A percentile compares a stretch with the other conserved stretches of the same genome.
phyloP scores from a whole-genome alignment of 2,329 filamentous ascomycete species.

The Pseudocercospora cruenta region DNA sequence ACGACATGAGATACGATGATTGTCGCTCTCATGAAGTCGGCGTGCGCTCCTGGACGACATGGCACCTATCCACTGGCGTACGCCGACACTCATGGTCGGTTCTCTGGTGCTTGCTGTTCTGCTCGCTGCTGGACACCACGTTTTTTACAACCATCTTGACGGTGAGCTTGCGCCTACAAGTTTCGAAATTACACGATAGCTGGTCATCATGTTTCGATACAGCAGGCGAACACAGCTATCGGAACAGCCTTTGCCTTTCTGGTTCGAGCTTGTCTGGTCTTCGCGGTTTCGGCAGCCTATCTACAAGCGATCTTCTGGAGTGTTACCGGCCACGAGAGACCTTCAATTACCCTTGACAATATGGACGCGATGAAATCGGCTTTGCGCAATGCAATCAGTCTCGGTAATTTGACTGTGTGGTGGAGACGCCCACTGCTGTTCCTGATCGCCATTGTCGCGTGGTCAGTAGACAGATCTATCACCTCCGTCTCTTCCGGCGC shows the following conservation, averaged over 20 bases:
- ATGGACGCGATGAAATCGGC: not conserved
- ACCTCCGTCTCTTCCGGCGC: too few relatives aligned
- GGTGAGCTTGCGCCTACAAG: not conserved
- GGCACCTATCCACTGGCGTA: constrained; percentile 1
- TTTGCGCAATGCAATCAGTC: not conserved
- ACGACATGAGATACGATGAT: too few relatives aligned
- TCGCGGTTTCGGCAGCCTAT: too few relatives aligned
- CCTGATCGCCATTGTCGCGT: not conserved
- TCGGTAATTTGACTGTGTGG: not conserved
- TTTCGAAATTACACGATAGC: constrained; percentile 1
- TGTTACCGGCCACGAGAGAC: not conserved
- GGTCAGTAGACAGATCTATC: too few relatives aligned
- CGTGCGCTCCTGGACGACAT: too few relatives aligned
- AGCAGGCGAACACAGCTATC: constrained; percentile 11
- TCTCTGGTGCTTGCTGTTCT: not conserved
- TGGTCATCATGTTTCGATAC: not conserved
- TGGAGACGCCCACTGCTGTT: constrained; percentile 1
- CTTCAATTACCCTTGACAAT: constrained; percentile 1
- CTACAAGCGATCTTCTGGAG: too few relatives aligned
- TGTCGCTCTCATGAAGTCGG: too few relatives aligned
- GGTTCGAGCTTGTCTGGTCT: not conserved
- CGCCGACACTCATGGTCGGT: constrained; percentile 3
- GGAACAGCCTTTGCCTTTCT: constrained; percentile 12
- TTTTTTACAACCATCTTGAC: not conserved
- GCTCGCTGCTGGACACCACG: constrained; percentile 7